Percentiles rank a stretch among this genome's conserved stretches.
These are phyloP conservation scores for Magnusiomyces suaveolens DNA, from an alignment of 1,139 yeast genomes.

Conservation along the genomic window DNA sequence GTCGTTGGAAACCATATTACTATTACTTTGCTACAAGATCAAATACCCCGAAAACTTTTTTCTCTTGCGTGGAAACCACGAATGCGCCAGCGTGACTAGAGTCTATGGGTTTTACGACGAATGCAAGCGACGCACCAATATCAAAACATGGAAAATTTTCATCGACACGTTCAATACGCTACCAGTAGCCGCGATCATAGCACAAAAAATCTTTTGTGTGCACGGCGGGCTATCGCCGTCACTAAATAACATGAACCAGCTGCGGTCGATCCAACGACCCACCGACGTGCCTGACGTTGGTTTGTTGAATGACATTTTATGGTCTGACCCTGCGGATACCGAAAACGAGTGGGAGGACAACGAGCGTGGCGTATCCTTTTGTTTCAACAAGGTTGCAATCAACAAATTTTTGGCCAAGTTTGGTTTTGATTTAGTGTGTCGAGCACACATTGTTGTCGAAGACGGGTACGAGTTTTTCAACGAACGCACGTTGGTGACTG, in stretches of 20 bases:
- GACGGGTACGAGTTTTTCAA: constrained; percentile 97
- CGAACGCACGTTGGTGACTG: constrained; percentile 86
- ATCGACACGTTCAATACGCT: constrained; percentile 89
- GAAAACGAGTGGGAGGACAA: constrained; percentile 96
- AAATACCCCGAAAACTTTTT: constrained; percentile 95
- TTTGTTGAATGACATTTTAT: constrained; percentile 74
- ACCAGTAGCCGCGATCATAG: constrained; percentile 93
- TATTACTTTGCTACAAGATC: constrained; percentile 82
- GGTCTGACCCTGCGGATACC: constrained; percentile 97
- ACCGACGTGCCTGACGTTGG: constrained; percentile 98
- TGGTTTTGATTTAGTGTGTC: constrained; percentile 87
- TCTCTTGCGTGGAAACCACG: constrained; percentile 87
- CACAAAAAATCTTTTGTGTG: constrained; percentile 92
- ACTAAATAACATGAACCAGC: constrained; percentile 81
- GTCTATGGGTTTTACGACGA: constrained; percentile 97
- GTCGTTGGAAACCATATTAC: constrained; percentile 77
- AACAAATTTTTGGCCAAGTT: constrained; percentile 80
- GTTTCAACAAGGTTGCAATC: constrained; percentile 86
- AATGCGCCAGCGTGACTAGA: constrained; percentile 90
- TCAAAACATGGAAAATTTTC: constrained; percentile 88
- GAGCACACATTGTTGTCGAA: constrained; percentile 98
- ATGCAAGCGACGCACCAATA: constrained; percentile 85
- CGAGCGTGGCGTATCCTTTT: constrained; percentile 89
- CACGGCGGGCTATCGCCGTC: constrained; percentile 96
- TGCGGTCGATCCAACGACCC: constrained; percentile 82